Conservation (phyloP, 2,329 filamentous ascomycete species). For the Conoideocrella luteorostrata region DNA sequence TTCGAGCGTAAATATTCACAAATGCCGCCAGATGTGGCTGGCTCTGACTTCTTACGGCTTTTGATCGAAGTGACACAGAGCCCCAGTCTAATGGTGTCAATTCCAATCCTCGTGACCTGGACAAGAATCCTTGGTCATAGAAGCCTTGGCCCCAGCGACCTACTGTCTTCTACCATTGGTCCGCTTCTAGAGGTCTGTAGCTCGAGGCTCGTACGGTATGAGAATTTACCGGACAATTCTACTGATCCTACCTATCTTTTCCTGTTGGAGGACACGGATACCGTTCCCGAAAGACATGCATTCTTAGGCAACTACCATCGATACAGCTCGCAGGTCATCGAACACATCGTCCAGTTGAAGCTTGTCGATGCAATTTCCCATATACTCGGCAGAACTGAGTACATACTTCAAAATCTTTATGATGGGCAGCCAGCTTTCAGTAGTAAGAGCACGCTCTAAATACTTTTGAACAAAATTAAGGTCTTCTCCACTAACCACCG, state of each 20-base stretch:
- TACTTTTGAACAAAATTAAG: background rate
- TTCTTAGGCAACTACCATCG: conserved; percentile 94
- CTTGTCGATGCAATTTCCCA: conserved; percentile 81
- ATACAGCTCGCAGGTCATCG: conserved; percentile 82
- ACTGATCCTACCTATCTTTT: conserved; percentile 75
- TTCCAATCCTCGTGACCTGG: conserved; percentile 87
- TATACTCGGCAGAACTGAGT: conserved; percentile 74
- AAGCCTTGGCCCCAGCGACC: conserved; percentile 57
- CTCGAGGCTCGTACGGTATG: conserved; percentile 77
- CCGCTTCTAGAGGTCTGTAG: conserved; percentile 78
- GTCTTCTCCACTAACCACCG: conserved; percentile 5
- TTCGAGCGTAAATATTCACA: conserved; percentile 69
- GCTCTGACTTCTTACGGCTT: conserved; percentile 71
- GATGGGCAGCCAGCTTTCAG: conserved; percentile 61
- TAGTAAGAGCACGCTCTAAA: conserved; percentile 35
- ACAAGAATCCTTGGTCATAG: conserved; percentile 71
- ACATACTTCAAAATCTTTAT: conserved; percentile 69
- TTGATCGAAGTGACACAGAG: conserved; percentile 74
- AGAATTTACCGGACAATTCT: conserved; percentile 75
- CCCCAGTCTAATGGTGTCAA: conserved; percentile 85
- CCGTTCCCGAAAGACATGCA: conserved; percentile 84
- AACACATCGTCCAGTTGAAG: conserved; percentile 75
- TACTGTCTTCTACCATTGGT: conserved; percentile 59
- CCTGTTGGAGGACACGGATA: conserved; percentile 90
- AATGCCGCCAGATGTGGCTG: conserved; percentile 57